Percentiles rank a stretch among this genome's conserved stretches.
These are phyloP conservation scores for Umbelopsis sp. DNA, from an alignment of 192 early-diverging fungal species.

Conservation along the genomic window DNA sequence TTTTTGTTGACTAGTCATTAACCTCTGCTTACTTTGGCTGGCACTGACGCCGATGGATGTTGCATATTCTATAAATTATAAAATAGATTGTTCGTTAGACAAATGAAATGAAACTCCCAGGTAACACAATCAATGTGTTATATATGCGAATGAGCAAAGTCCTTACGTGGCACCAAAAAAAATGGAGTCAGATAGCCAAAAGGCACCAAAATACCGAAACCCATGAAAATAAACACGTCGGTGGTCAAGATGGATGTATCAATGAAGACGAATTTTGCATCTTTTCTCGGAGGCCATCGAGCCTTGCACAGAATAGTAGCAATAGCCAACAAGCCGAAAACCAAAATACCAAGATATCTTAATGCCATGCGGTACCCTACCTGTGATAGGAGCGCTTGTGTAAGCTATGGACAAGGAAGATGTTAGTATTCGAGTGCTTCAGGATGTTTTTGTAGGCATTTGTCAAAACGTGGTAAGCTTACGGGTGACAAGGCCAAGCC, in stretches of 20 bases:
- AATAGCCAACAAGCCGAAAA: conserved; percentile 38
- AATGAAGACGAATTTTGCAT: conserved; percentile 20
- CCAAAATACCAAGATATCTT: conserved; percentile 39
- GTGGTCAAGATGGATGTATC: conserved; percentile 27
- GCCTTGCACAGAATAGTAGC: conserved; percentile 28
- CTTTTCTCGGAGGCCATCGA: background rate
- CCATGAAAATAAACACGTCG: conserved; percentile 22
- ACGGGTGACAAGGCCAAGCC: conserved; percentile 64
- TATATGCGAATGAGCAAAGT: background rate
- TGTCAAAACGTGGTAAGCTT: background rate
- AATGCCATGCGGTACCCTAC: conserved; percentile 44
- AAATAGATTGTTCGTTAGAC: conserved; percentile 33
- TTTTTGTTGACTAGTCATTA: background rate
- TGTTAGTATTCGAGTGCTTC: conserved; percentile 34
- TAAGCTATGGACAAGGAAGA: conserved; percentile 39
- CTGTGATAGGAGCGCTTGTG: conserved; percentile 36
- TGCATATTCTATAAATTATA: conserved; percentile 40
- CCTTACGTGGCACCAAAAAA: conserved; percentile 43
- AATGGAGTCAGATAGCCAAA: conserved; percentile 56
- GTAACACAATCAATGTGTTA: background rate
- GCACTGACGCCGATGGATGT: conserved; percentile 15
- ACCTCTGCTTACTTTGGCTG: background rate
- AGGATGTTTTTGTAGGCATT: conserved; percentile 28
- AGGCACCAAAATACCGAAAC: conserved; percentile 29
- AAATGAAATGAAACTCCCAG: background rate